Base-by-base conservation (phyloP, 768 basidiomycete species). In the Daedaleopsis nitida region DNA sequence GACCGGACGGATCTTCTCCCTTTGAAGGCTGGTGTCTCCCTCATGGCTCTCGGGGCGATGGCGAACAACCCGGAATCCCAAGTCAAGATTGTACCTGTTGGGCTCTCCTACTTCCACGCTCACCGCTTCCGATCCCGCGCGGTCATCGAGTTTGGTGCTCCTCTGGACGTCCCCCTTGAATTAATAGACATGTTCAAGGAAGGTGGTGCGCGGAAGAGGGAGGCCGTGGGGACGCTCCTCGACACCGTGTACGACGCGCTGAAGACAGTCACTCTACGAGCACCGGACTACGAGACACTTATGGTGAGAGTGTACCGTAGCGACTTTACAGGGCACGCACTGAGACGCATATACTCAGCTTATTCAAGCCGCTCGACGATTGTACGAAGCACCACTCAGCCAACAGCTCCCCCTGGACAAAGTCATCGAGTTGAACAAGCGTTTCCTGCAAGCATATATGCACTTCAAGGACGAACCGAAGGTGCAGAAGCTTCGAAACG, bases 11-110 rank as follows among this genome's bases (percentile, higher is more conserved):
- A 98, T 75, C 83, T 98, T 52, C 84, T 98, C 19, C 97, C 97
- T 2, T 82, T 99, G 42, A 99, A 99, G 76, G 97, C 97, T 32
- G 97, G 97, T 5, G 96, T 98, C 39, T 91, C 95, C 1, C 85
- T 98, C 69, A 98, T 99, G 96, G 95, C 97, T 23, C 82, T 98
- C 12, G 97, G 97, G 27, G 96, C 97, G 6, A 96, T 98, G 93
- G 92, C 92, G 11, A 90, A 90, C 63, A 86, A 98, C 71, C 88
- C 94, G 5, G 84, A 78, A 60, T 80, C 95, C 38, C 84, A 87
- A 65, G 94, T 99, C 70, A 92, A 93, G 73, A 93, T 99, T 64
- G 95, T 86, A 12, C 86, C 85, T 24, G 84, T 85, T 59, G 86
- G 86, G 11, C 53, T 72, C 44, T 72, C 70, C 27, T 32, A 32